Base-by-base conservation (phyloP, 352 stramenopile species). In the Ophiocytium majus region DNA sequence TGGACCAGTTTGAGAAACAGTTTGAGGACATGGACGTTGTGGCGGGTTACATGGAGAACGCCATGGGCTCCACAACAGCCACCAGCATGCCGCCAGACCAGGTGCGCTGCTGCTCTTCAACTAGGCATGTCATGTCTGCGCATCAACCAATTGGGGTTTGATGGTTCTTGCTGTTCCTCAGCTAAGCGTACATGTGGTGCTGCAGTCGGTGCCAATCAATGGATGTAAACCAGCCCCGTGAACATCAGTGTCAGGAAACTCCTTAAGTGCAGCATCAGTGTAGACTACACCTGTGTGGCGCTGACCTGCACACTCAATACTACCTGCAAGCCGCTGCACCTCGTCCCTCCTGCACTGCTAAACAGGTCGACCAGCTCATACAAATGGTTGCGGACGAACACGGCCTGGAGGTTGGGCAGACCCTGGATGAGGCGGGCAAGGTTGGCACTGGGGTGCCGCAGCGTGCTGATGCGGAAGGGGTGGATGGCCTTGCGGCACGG, bases 21-120 rank as follows among this genome's bases (percentile, higher is more conserved):
- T 99, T 99, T 92, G 97, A 99, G 88, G 95, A 98, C 90, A 95
- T 99, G 90, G 97, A 99, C 91, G 96, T 99, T 50, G 96, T 97
- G 64, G 92, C 95, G 9, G 95, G 94, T 50, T 99, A 98, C 91
- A 99, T 99, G 97, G 96, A 99, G 83, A 92, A 94, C 79, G 94
- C 96, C 80, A 99, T 99, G 94, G 97, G 94, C 92, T 96, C 93
- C 80, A 97, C 94, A 57, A 98, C 95, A 43, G 95, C 95, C 36
- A 94, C 96, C 80, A 93, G 93, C 23, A 99, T 96, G 49, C 97
- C 97, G n/a, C 95, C 95, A 32, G 95, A 98, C 87, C 94, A 99
- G 87, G 43, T 57, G 43, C 5, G 43, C 43, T 9, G 9, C 14
- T 14, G 31, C 64, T 10, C 10, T 78, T 17, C 31, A 10, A 33